A percentile compares a stretch with the other conserved stretches of the same genome.
Evolutionary conservation across 139 green algal species (phyloP).

Genomic region (Chlamydomonas incerta): DNA sequence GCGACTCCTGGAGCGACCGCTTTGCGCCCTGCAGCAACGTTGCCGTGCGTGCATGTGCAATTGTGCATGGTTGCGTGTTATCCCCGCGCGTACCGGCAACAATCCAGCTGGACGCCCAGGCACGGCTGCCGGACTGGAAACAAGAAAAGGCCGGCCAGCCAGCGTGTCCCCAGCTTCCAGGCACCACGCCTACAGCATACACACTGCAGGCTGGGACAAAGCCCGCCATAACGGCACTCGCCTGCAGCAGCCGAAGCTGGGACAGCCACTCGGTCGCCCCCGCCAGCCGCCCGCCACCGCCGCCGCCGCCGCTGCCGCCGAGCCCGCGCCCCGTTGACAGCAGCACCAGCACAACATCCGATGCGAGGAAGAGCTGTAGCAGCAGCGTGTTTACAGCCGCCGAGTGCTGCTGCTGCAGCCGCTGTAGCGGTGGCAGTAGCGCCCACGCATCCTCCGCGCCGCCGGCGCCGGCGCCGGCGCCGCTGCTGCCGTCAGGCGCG

Average conservation of each 20-base stretch:
- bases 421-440: conserved; percentile 4
- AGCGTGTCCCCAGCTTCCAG: too few relatives aligned
- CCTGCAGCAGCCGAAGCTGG: conserved; percentile 16
- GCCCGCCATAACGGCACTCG: neutral
- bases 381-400: neutral
- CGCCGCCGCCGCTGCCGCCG: neutral
- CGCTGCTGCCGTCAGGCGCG: neutral
- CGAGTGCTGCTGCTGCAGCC: neutral
- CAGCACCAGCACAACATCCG: conserved; percentile 15
- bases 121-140: too few relatives aligned
- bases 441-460: neutral
- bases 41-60: too few relatives aligned
- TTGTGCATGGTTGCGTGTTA: too few relatives aligned
- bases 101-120: too few relatives aligned
- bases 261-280: conserved; percentile 1
- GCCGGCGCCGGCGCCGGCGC: neutral
- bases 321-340: conserved; percentile 5
- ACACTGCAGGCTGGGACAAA: too few relatives aligned
- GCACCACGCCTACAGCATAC: too few relatives aligned
- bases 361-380: conserved; percentile 28
- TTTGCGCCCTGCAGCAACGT: neutral
- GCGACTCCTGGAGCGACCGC: neutral
- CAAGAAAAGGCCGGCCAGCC: too few relatives aligned
- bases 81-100: too few relatives aligned
- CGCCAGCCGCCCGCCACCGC: neutral